Percentiles rank a stretch among this genome's conserved stretches.
These are phyloP conservation scores for Eutrema salsugineum DNA, from an alignment of 441 rosid species.

Conservation along the genomic window DNA sequence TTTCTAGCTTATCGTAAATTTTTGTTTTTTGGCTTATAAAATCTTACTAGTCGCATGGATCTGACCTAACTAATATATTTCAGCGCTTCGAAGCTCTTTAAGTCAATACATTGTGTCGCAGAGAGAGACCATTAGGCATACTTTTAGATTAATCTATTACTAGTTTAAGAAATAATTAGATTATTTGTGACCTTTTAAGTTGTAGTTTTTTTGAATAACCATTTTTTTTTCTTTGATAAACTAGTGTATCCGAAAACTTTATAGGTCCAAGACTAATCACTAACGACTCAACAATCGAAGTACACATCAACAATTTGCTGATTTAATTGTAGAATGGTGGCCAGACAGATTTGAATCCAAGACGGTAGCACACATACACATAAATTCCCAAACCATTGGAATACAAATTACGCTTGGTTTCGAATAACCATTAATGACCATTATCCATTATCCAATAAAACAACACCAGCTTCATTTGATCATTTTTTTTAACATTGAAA, in stretches of 20 bases:
- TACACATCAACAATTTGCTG: no score
- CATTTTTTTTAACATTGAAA: not conserved
- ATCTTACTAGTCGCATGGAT: conserved; percentile 23
- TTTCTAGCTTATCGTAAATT: not conserved
- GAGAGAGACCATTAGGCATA: not conserved
- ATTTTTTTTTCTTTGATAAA: no score
- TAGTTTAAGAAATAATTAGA: not conserved
- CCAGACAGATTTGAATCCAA: no score
- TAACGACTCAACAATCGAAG: no score
- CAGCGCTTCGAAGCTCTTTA: conserved; percentile 14
- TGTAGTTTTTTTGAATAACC: not conserved
- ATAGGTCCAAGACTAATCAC: no score
- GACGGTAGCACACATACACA: no score
- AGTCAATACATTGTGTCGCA: conserved; percentile 24
- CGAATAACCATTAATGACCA: no score
- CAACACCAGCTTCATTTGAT: not conserved
- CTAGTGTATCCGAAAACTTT: no score
- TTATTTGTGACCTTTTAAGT: not conserved
- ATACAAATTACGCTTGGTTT: no score
- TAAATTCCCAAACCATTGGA: no score
- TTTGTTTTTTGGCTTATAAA: not conserved
- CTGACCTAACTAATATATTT: conserved; percentile 34
- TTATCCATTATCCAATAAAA: not conserved
- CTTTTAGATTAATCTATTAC: not conserved
- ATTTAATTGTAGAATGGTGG: no score